Percentiles rank a stretch among this genome's conserved stretches.
These are phyloP conservation scores for Botrytis aclada DNA, from an alignment of 2,329 filamentous ascomycete species.

Conservation along the genomic window DNA sequence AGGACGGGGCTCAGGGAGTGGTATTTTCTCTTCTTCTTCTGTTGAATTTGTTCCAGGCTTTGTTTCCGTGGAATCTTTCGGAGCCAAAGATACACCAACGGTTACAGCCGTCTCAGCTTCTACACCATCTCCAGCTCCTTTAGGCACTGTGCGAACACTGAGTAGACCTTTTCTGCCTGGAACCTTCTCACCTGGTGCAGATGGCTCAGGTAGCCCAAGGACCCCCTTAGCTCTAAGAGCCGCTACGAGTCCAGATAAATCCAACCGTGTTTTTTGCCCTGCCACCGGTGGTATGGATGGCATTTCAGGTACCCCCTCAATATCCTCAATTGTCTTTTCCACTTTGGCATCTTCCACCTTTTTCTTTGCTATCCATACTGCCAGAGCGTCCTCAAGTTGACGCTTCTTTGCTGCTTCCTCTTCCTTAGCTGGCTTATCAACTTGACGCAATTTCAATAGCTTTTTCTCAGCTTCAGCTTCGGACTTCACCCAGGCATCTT, in stretches of 20 bases:
- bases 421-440: neutral
- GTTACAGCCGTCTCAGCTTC: neutral
- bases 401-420: neutral
- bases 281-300: neutral
- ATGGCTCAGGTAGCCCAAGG: neutral
- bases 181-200: neutral
- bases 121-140: neutral
- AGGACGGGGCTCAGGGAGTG: neutral
- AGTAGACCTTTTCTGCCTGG: neutral
- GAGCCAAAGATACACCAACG: neutral
- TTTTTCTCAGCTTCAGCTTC: neutral
- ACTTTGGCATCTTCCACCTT: neutral
- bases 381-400: neutral
- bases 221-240: neutral
- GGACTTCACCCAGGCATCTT: neutral
- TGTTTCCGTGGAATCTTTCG: neutral
- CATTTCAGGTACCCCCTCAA: neutral
- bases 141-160: neutral
- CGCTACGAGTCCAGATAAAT: neutral
- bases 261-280: neutral
- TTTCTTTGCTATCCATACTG: neutral
- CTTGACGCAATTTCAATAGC: neutral
- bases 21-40: neutral
- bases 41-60: neutral
- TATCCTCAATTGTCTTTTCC: neutral